Percentiles rank a stretch among this genome's conserved stretches.
Evolutionary conservation across 768 basidiomycete species (phyloP).

Genomic region (Pholiota microspora): DNA sequence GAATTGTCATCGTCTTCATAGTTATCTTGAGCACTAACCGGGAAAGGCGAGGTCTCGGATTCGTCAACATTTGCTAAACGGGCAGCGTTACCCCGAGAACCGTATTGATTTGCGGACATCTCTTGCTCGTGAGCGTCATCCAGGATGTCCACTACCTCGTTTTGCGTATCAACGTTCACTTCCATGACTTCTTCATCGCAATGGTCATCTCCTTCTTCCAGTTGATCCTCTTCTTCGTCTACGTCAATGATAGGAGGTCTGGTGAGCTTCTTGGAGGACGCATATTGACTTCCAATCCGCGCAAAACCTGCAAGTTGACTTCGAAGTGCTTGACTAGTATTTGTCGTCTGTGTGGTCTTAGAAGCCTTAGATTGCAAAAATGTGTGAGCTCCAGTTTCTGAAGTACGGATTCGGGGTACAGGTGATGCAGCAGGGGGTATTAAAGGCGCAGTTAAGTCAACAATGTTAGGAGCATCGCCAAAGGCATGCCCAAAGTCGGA

Average conservation of each 20-base stretch:
- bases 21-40: background rate
- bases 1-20: background rate
- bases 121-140: background rate
- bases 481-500: slow-evolving; percentile 7
- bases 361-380: background rate
- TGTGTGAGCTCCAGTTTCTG: background rate
- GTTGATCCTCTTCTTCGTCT: slow-evolving; percentile 23
- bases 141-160: background rate
- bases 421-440: background rate
- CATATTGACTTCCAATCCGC: slow-evolving; percentile 40
- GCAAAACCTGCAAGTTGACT: slow-evolving; percentile 53
- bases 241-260: slow-evolving; percentile 19
- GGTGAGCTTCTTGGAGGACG: slow-evolving; percentile 19
- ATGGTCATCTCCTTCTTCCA: slow-evolving; percentile 16
- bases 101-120: background rate
- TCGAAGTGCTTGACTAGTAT: slow-evolving; percentile 29
- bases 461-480: background rate
- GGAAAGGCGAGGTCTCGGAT: too few species aligned
- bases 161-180: background rate
- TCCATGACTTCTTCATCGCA: slow-evolving; percentile 1
- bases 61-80: too few species aligned
- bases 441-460: too few species aligned
- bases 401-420: background rate
- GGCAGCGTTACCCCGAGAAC: background rate
- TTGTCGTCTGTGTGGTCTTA: slow-evolving; percentile 4